Conservation (phyloP, 768 basidiomycete genomes). For the Pleurotus pulmonarius region DNA sequence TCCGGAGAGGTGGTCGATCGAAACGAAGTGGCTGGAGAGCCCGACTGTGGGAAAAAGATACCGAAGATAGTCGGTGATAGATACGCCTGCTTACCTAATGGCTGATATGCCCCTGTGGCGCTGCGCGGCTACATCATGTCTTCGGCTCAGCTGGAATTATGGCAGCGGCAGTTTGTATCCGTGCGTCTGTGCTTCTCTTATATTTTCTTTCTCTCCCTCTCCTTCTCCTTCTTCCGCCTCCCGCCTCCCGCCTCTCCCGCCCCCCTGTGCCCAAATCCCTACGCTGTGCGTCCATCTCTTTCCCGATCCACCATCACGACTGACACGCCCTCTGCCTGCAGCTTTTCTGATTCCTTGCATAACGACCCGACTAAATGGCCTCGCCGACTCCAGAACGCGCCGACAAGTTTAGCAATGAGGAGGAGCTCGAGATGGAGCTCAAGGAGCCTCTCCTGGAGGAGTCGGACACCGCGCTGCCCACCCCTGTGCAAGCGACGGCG, state of each 20-base stretch:
- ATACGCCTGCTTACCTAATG: neutral
- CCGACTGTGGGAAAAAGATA: neutral
- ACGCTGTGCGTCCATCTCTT: neutral
- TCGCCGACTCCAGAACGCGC: neutral
- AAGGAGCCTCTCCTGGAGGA: slow-evolving; percentile 7
- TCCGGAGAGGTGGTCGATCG: neutral
- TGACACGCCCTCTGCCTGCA: neutral
- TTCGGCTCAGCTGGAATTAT: neutral
- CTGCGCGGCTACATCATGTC: too few relatives aligned
- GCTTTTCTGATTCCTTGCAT: neutral
- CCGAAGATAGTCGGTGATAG: neutral
- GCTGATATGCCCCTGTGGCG: neutral
- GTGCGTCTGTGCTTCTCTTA: neutral
- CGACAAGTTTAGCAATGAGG: slow-evolving; percentile 10
- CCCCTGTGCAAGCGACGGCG: slow-evolving; percentile 44
- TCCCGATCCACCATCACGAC: neutral
- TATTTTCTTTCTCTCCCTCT: neutral
- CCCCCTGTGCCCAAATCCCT: neutral
- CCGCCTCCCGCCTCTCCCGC: too few relatives aligned
- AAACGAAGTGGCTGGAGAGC: too few relatives aligned
- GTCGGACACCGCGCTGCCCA: slow-evolving; percentile 38
- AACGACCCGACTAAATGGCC: neutral
- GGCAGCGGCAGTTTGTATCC: neutral
- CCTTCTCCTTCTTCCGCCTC: too few relatives aligned
- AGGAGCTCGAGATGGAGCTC: slow-evolving; percentile 11